Conservation (phyloP, 139 green algal species). For the Chlamydomonas applanata region DNA sequence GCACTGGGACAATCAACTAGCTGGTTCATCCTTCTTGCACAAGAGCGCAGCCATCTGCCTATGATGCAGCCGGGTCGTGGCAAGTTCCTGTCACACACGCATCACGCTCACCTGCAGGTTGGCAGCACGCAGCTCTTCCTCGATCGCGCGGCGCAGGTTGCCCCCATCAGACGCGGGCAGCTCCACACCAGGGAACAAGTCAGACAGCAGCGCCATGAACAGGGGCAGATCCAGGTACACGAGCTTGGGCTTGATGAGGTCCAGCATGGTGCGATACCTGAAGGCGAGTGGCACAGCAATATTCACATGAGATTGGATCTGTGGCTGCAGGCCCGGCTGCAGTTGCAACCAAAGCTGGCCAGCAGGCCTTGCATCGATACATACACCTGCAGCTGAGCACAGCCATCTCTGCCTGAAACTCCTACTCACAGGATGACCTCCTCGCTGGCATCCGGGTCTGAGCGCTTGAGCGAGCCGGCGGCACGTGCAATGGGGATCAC, state of each 20-base stretch:
- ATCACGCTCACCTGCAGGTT: conserved; percentile 68
- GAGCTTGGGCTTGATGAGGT: conserved; percentile 88
- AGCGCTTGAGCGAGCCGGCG: conserved; percentile 74
- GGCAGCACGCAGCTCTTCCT: conserved; percentile 61
- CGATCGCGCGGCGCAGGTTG: conserved; percentile 59
- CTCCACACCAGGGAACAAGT: conserved; percentile 86
- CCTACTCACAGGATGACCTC: conserved; percentile 69
- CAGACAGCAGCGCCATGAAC: conserved; percentile 78
- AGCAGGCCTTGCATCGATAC: no score
- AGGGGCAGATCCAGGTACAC: conserved; percentile 82
- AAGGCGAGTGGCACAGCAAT: background rate
- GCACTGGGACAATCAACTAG: no score
- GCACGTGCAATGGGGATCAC: conserved; percentile 83
- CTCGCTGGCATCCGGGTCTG: conserved; percentile 71
- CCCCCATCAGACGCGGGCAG: conserved; percentile 59
- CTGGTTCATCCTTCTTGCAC: no score
- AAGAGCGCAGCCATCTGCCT: background rate
- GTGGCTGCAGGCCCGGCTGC: background rate
- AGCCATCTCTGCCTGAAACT: no score
- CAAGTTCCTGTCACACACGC: background rate
- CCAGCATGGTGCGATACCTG: conserved; percentile 79
- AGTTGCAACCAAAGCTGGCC: no score
- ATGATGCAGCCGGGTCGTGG: background rate
- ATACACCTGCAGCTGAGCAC: no score
- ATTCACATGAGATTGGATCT: background rate